phyloP scores from a whole-genome alignment of 2,329 filamentous ascomycete species.

The Xylaria multiplex region DNA sequence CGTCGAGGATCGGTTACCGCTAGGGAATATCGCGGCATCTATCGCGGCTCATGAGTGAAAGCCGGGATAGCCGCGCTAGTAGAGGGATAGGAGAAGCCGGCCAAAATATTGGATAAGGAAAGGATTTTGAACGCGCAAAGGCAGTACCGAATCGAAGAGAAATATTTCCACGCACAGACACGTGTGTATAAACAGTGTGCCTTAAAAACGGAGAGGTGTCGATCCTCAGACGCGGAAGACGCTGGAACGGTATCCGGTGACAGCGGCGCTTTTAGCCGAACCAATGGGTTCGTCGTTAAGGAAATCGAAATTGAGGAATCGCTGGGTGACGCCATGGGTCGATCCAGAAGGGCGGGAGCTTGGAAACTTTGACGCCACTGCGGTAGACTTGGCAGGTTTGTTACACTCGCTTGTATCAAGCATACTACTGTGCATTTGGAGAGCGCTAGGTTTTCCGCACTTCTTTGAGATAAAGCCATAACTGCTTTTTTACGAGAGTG shows the following conservation, averaged over 20 bases:
- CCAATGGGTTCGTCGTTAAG: slow-evolving; percentile 30
- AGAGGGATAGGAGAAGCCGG: background rate
- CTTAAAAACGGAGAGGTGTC: slow-evolving; percentile 27
- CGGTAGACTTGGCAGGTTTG: slow-evolving; percentile 14
- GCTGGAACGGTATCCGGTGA: slow-evolving; percentile 34
- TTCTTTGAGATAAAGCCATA: background rate
- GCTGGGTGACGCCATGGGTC: slow-evolving; percentile 36
- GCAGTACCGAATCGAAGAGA: background rate
- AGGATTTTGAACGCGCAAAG: background rate
- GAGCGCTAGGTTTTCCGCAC: slow-evolving; percentile 15
- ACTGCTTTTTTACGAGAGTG: slow-evolving; percentile 13
- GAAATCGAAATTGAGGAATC: slow-evolving; percentile 34
- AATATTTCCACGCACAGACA: slow-evolving; percentile 8
- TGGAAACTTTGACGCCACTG: slow-evolving; percentile 26
- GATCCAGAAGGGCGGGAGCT: slow-evolving; percentile 38
- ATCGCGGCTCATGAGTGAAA: slow-evolving; percentile 2
- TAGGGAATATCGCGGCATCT: slow-evolving; percentile 22
- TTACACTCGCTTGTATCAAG: slow-evolving; percentile 22
- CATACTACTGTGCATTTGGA: slow-evolving; percentile 2
- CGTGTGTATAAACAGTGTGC: slow-evolving; percentile 21
- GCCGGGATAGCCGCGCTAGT: background rate
- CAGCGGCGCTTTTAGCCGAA: slow-evolving; percentile 35
- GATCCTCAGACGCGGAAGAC: slow-evolving; percentile 34
- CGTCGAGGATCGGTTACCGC: slow-evolving; percentile 15
- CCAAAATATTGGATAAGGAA: background rate